These are phyloP conservation scores for Tricholoma hemisulphureum DNA, from an alignment of 768 basidiomycete species.

Conservation along the genomic window DNA sequence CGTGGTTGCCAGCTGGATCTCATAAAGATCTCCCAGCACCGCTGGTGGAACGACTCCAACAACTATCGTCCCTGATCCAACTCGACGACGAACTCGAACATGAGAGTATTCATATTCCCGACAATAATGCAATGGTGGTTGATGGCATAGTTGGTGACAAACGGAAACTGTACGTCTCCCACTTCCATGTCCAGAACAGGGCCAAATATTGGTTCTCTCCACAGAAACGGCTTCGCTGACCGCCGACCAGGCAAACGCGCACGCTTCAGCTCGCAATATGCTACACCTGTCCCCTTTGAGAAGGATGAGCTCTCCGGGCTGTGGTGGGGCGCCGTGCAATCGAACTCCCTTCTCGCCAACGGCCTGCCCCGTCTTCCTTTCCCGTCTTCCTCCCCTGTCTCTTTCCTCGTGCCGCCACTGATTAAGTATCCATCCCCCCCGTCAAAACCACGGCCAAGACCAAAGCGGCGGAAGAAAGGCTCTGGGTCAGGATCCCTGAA, in stretches of 20 bases:
- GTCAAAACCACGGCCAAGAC: slow-evolving; percentile 21
- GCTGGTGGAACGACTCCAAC: slow-evolving; percentile 31
- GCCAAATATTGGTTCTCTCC: neutral
- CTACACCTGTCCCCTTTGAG: slow-evolving; percentile 34
- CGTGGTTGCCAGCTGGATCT: slow-evolving; percentile 1
- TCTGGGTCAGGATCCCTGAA: slow-evolving; percentile 4
- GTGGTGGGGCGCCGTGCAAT: slow-evolving; percentile 77
- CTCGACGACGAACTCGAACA: slow-evolving; percentile 36
- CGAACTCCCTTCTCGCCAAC: slow-evolving; percentile 58
- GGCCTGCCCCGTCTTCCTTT: slow-evolving; percentile 58
- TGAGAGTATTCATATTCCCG: slow-evolving; percentile 18
- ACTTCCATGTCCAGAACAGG: slow-evolving; percentile 3
- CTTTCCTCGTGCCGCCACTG: slow-evolving; percentile 8
- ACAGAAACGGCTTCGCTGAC: slow-evolving; percentile 35
- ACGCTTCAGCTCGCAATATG: slow-evolving; percentile 45
- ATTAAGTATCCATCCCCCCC: slow-evolving; percentile 8
- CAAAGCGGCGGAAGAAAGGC: slow-evolving; percentile 34
- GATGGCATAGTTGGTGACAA: slow-evolving; percentile 54
- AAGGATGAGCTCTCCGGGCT: slow-evolving; percentile 50
- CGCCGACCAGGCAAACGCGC: slow-evolving; percentile 62
- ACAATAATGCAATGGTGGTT: slow-evolving; percentile 21
- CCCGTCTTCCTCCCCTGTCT: slow-evolving; percentile 33
- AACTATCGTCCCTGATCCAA: slow-evolving; percentile 35
- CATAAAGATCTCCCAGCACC: slow-evolving; percentile 13
- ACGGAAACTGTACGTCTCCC: slow-evolving; percentile 53